phyloP scores from a whole-genome alignment of 2,329 filamentous ascomycete species.

The Cladosporium colombiae region DNA sequence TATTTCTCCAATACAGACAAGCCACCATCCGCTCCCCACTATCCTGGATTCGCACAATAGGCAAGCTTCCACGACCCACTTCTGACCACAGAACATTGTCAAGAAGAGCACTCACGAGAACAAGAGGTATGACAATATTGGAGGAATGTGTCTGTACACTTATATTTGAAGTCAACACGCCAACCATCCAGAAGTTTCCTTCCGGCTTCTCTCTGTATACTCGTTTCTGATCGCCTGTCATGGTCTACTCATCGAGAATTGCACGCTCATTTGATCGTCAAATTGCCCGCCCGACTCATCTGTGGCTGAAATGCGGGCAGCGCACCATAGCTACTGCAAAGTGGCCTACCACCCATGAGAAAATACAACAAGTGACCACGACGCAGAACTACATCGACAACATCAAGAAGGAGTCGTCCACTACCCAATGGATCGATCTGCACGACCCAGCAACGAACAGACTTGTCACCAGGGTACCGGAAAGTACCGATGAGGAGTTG shows the following conservation, averaged over 20 bases:
- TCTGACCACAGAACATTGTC: not conserved
- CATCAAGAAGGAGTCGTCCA: not conserved
- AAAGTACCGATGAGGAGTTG: slow-evolving; percentile 77
- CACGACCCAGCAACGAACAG: slow-evolving; percentile 84
- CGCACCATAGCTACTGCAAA: not conserved
- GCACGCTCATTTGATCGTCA: not conserved
- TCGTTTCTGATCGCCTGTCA: not conserved
- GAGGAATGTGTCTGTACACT: not conserved
- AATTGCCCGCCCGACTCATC: not conserved
- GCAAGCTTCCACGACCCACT: not conserved
- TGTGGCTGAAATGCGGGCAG: not conserved
- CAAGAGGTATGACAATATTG: not conserved
- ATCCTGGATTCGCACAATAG: not conserved
- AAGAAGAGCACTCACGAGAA: not conserved
- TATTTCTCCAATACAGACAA: not conserved
- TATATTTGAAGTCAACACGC: not conserved
- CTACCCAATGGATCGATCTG: slow-evolving; percentile 71
- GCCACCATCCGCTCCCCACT: not conserved
- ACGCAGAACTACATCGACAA: not conserved
- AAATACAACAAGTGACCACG: not conserved
- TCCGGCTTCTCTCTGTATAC: not conserved
- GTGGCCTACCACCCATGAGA: not conserved
- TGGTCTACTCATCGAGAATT: not conserved
- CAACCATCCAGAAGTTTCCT: not conserved
- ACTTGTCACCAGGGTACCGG: slow-evolving; percentile 78